Evolutionary conservation across 2,329 filamentous ascomycete genomes (phyloP), one percentile per base, ranked within the genome.

Genomic region (Penicillium crustosum): DNA sequence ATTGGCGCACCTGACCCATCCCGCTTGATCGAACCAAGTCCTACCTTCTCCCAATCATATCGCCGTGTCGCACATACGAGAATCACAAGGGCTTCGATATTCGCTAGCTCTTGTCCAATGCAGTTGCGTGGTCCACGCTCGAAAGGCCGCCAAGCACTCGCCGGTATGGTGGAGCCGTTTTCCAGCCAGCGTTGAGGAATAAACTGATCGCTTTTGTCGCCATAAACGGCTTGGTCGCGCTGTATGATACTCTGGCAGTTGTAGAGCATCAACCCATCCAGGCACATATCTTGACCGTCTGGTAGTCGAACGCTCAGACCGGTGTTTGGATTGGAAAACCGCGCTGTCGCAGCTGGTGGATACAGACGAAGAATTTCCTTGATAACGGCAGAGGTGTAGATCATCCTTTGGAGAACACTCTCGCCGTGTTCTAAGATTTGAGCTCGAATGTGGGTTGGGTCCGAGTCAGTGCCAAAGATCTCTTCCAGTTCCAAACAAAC

Each of bases 341-440:
- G 54, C 7, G 64, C 60, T 1, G 62, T 61, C 2, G 53, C 61
- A 3, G 57, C 66, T 49, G 82, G 77, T 0, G 82, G 80, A 61
- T 79, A 82, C 27, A 86, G 63, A 0, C 83, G 77, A 3, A 86
- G 73, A 0, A 77, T 76, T 66, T 86, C 84, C 56, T 83, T 83
- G 60, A 84, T 78, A 15, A 33, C 31, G 5, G 31, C 31, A 33
- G 31, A 33, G 31, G 31, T 33, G 31, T 33, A 33, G 31, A 13
- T 6, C 31, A 86, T 60, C 4, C 41, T 73, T 35, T 77, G 72
- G 61, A 81, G 81, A 36, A 84, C 70, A 2, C 71, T 33, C 71
- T 70, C 17, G 75, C 78, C 31, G 5, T 15, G 12, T 33, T 33
- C 31, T 33, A 33, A 6, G 31, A 33, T 33, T 33, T 33, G 31